Evolutionary conservation across 352 stramenopile species (phyloP), one percentile per base, ranked within the genome.

Genomic region (Pythium volutum): DNA sequence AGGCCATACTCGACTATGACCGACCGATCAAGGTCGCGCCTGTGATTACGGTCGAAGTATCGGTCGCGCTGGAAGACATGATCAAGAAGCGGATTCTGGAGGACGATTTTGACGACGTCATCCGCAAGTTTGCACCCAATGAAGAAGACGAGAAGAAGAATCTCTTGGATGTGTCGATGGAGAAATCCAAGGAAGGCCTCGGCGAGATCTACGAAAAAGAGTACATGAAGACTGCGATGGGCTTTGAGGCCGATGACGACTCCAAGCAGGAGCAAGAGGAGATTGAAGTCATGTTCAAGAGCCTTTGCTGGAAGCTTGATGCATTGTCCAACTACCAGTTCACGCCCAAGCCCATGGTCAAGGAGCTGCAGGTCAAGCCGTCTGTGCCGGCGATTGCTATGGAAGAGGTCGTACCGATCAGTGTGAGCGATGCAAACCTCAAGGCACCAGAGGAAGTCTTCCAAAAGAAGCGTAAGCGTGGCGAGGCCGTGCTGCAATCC

Each of bases 281-380:
- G 76, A 98, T 98, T 69, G 95, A 97, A 26, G 74, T 87, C 26
- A 87, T 98, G 66, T 98, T 98, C 75, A 95, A 96, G 62, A 96
- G 90, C 50, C 63, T 98, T 20, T 98, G 94, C 70, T 97, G 88
- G 78, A 97, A 98, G 68, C 74, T 98, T 14, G 94, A 98, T 69
- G 94, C 92, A 36, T 71, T 98, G 58, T 98, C 92, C 11, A 98
- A 98, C 76, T 98, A 97, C 79, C 87, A 98, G 66, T 98, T 98
- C 73, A 96, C 89, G 53, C 94, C 94, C 29, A 91, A 97, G 59
- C 91, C 92, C 10, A 84, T 97, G 56, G 89, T 95, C 34, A 94
- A 97, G 60, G 92, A 98, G 67, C 67, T 95, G 73, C 87, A 80
- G 74, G 81, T 93, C 64, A 91, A 91, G 69, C 79, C 82, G 51